phyloP scores from a whole-genome alignment of 2,329 filamentous ascomycete species.

The Calonectria montana region DNA sequence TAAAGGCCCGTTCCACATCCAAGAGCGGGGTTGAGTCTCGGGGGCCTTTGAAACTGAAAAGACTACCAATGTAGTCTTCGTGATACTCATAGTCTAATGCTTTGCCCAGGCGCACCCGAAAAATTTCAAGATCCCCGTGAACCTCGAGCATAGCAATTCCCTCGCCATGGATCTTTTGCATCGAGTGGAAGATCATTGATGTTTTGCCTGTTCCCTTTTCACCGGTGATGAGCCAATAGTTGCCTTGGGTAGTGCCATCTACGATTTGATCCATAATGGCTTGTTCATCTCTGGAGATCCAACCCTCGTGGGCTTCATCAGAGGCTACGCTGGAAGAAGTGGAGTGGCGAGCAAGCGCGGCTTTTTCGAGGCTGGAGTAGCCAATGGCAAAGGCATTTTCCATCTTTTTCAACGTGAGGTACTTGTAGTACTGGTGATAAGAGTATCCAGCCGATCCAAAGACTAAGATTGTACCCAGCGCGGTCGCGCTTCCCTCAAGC shows the following conservation, averaged over 20 bases:
- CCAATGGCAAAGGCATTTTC: constrained; percentile 77
- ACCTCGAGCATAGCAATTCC: constrained; percentile 78
- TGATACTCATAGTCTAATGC: constrained; percentile 77
- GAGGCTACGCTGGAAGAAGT: constrained; percentile 15
- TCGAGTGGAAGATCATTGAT: constrained; percentile 77
- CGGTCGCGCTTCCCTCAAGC: constrained; percentile 43
- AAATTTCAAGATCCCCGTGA: constrained; percentile 77
- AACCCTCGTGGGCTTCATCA: constrained; percentile 46
- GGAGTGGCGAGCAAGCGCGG: constrained; percentile 53
- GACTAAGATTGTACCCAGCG: constrained; percentile 42
- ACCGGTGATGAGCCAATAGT: constrained; percentile 75
- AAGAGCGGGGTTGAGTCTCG: constrained; percentile 75
- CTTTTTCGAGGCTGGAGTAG: constrained; percentile 73
- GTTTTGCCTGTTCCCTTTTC: constrained; percentile 80
- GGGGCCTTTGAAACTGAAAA: constrained; percentile 78
- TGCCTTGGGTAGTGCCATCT: constrained; percentile 65
- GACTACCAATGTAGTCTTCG: constrained; percentile 75
- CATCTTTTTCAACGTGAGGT: constrained; percentile 77
- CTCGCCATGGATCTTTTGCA: constrained; percentile 74
- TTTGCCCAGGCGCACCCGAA: constrained; percentile 77
- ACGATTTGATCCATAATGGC: constrained; percentile 71
- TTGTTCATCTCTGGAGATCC: constrained; percentile 73
- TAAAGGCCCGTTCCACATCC: constrained; percentile 79
- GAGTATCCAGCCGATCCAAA: constrained; percentile 48
- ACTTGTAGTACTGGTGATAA: constrained; percentile 66